Conservation (phyloP, 129 eudicot species). For the Arctium minus region DNA sequence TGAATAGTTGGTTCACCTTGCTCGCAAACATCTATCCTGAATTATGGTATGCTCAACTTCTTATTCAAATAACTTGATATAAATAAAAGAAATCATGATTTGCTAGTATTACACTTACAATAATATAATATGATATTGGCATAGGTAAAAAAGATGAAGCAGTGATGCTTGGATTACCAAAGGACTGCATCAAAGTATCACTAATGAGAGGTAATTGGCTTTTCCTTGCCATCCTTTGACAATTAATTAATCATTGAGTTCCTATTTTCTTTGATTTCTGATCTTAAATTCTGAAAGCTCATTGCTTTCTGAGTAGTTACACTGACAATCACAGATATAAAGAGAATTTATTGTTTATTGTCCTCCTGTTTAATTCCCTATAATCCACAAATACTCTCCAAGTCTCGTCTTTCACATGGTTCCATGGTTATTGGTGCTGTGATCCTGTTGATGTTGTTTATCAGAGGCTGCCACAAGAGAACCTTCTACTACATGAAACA, state of each 20-base stretch:
- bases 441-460: too few relatives aligned
- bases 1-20: background rate
- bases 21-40: background rate
- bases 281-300: background rate
- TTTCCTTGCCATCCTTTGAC: background rate
- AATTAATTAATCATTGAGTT: background rate
- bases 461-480: too few relatives aligned
- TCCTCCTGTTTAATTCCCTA: too few relatives aligned
- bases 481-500: too few relatives aligned
- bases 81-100: too few relatives aligned
- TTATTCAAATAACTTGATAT: background rate
- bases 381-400: too few relatives aligned
- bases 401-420: too few relatives aligned
- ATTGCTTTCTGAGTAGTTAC: background rate
- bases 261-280: background rate
- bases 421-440: too few relatives aligned
- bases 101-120: background rate
- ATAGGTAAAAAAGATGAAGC: background rate
- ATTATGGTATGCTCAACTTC: background rate
- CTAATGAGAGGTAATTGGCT: conserved; percentile 4
- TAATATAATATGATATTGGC: background rate
- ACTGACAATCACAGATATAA: too few relatives aligned
- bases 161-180: background rate
- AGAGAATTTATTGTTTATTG: too few relatives aligned
- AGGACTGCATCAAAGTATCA: background rate